Evolutionary conservation across 2,329 filamentous ascomycete species (phyloP).

Genomic region (Ciborinia camelliae): DNA sequence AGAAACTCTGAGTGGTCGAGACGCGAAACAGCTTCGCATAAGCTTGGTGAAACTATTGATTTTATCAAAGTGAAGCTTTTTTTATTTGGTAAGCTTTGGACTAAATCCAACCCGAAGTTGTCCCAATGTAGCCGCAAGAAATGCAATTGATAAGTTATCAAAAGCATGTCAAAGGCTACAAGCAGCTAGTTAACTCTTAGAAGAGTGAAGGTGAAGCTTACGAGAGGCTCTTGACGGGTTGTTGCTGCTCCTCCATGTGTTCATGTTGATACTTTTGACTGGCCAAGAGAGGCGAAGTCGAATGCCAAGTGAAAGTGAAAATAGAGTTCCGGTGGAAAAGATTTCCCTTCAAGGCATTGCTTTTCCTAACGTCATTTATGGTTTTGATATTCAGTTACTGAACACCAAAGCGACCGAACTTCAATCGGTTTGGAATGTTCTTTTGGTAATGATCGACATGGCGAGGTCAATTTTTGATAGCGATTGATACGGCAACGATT

Average conservation of each 20-base stretch:
- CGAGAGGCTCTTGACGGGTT: background rate
- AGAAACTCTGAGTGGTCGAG: too few species aligned
- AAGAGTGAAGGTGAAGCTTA: too few species aligned
- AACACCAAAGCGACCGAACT: background rate
- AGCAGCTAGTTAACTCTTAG: too few species aligned
- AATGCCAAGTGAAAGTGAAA: conserved; percentile 19
- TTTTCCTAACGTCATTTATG: conserved; percentile 10
- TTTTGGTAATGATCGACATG: conserved; percentile 3
- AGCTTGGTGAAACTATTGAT: too few species aligned
- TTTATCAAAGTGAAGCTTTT: too few species aligned
- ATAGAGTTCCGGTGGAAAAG: conserved; percentile 7
- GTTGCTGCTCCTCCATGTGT: background rate
- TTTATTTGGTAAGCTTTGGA: too few species aligned
- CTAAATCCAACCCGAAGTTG: too few species aligned
- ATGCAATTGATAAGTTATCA: too few species aligned
- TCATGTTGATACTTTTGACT: background rate
- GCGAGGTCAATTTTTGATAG: background rate
- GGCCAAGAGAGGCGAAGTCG: conserved; percentile 17
- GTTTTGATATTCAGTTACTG: background rate
- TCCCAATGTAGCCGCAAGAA: too few species aligned
- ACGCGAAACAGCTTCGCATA: too few species aligned
- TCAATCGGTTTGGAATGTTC: background rate
- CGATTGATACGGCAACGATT: too few species aligned
- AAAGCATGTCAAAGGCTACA: too few species aligned
- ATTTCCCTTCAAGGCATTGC: conserved; percentile 7